phyloP scores from a whole-genome alignment of 2,329 filamentous ascomycete genomes.

The Leptographium galeiforme region DNA sequence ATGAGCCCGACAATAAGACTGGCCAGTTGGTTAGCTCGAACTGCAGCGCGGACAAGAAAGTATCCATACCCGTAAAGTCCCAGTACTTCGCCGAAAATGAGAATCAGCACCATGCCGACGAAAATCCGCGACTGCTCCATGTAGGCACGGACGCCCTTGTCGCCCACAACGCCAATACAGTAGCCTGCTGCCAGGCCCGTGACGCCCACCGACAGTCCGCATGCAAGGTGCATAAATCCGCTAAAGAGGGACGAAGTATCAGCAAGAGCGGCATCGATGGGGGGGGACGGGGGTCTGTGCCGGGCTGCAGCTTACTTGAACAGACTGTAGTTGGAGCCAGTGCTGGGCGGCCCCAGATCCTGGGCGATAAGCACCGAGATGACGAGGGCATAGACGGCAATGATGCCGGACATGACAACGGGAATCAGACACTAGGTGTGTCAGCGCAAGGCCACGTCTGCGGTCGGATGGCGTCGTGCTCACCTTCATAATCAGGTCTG shows the following conservation, averaged over 20 bases:
- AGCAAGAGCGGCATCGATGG: neutral
- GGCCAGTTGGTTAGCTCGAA: slow-evolving; percentile 9
- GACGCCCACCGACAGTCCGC: slow-evolving; percentile 80
- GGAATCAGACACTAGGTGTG: slow-evolving; percentile 58
- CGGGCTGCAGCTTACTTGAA: slow-evolving; percentile 51
- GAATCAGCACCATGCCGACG: slow-evolving; percentile 94
- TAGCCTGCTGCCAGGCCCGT: slow-evolving; percentile 91
- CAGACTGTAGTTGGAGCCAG: slow-evolving; percentile 57
- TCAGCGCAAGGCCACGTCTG: neutral
- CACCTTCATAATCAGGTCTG: slow-evolving; percentile 87
- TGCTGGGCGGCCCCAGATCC: slow-evolving; percentile 62
- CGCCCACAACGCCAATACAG: slow-evolving; percentile 89
- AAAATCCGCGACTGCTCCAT: slow-evolving; percentile 95
- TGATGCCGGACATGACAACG: slow-evolving; percentile 97
- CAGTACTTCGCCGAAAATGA: slow-evolving; percentile 96
- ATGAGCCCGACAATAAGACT: slow-evolving; percentile 89
- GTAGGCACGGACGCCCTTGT: slow-evolving; percentile 84
- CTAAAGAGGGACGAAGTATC: slow-evolving; percentile 26
- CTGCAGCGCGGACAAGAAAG: neutral
- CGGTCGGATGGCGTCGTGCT: slow-evolving; percentile 3
- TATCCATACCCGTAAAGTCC: slow-evolving; percentile 79
- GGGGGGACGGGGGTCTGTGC: too few species aligned
- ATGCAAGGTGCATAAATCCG: slow-evolving; percentile 87
- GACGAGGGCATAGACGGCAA: slow-evolving; percentile 94
- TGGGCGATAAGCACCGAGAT: slow-evolving; percentile 91